Evolutionary conservation across 208 protist genomes (phyloP).

Genomic region (Strigomonas culicis): DNA sequence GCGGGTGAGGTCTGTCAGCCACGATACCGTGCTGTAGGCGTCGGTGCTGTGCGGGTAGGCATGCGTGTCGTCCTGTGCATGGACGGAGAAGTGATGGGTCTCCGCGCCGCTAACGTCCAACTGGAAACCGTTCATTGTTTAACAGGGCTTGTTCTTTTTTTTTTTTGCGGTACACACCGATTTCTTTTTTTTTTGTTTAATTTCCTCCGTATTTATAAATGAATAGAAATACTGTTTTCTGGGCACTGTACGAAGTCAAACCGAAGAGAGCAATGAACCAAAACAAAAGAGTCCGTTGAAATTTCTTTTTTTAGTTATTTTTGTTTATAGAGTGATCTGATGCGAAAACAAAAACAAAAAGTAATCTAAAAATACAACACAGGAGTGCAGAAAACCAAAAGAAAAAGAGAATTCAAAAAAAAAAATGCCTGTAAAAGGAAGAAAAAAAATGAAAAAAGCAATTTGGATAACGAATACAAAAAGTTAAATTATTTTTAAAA

Average conservation of each 20-base stretch:
- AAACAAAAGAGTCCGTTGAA: background rate
- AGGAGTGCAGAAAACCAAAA: background rate
- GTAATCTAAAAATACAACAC: conserved; percentile 6
- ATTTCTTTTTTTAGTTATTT: background rate
- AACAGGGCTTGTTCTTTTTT: too few relatives aligned
- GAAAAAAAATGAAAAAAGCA: conserved; percentile 3
- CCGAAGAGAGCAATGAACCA: background rate
- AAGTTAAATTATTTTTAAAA: background rate
- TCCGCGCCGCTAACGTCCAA: too few relatives aligned
- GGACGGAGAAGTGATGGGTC: conserved; percentile 59
- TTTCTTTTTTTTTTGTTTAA: background rate
- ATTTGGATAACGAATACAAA: background rate
- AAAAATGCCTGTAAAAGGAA: background rate
- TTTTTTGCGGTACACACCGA: too few relatives aligned
- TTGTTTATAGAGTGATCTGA: background rate
- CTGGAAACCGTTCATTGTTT: too few relatives aligned
- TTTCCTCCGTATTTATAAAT: conserved; percentile 4
- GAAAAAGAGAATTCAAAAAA: background rate
- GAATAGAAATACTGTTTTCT: conserved; percentile 1
- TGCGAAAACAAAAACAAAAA: background rate
- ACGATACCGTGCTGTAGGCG: background rate
- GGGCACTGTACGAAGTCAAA: background rate
- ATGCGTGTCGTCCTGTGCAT: conserved; percentile 30
- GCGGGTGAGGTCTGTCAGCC: background rate
- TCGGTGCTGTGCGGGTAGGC: conserved; percentile 54